These are phyloP conservation scores for Lojkania enalia DNA, from an alignment of 2,329 filamentous ascomycete genomes.

Conservation along the genomic window DNA sequence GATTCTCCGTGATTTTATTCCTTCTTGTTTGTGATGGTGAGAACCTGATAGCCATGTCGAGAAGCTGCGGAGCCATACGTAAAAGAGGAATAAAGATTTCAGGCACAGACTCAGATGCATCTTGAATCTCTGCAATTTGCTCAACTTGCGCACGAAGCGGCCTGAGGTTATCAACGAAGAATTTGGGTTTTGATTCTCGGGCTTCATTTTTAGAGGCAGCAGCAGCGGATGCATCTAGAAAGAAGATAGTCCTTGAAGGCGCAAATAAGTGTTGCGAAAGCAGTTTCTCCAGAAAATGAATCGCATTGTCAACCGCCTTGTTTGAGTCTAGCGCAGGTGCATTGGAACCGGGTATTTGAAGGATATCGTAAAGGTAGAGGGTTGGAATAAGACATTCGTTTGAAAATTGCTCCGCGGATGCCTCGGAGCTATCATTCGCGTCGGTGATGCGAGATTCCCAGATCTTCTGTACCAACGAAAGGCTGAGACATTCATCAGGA, in stretches of 20 bases:
- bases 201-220: constrained; percentile 1
- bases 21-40: constrained; percentile 46
- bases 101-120: constrained; percentile 28
- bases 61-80: constrained; percentile 35
- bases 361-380: constrained; percentile 28
- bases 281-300: constrained; percentile 37
- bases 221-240: constrained; percentile 18
- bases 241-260: constrained; percentile 45
- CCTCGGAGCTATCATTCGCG: constrained; percentile 27
- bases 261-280: constrained; percentile 49
- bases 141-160: constrained; percentile 36
- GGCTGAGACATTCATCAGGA: constrained; percentile 17
- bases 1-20: constrained; percentile 44
- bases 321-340: not conserved
- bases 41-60: constrained; percentile 48
- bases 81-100: constrained; percentile 26
- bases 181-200: constrained; percentile 21
- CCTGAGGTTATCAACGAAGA: constrained; percentile 25
- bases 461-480: constrained; percentile 31
- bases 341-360: constrained; percentile 4
- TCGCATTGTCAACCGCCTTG: constrained; percentile 15
- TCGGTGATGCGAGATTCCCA: constrained; percentile 41
- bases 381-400: constrained; percentile 42
- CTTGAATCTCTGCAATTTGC: constrained; percentile 37
- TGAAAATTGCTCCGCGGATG: constrained; percentile 42